Conservation (phyloP, 1,139 yeast genomes). For the Candida sp. region DNA sequence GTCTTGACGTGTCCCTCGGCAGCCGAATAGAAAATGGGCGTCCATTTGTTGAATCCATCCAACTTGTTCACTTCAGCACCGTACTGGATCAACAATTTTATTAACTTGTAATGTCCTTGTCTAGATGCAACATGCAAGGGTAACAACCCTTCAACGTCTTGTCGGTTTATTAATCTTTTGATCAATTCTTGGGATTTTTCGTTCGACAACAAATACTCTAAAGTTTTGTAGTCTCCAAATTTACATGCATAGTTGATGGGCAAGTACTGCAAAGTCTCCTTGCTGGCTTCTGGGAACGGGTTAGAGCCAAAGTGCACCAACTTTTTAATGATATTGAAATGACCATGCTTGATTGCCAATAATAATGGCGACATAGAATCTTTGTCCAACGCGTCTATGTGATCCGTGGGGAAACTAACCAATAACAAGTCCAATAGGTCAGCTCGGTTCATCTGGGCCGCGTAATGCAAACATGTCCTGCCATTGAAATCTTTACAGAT, state of each 20-base stretch:
- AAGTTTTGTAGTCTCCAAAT: slow-evolving; percentile 75
- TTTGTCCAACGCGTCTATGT: slow-evolving; percentile 62
- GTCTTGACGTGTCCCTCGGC: slow-evolving; percentile 81
- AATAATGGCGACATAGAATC: slow-evolving; percentile 83
- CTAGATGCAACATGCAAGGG: slow-evolving; percentile 92
- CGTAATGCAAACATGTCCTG: slow-evolving; percentile 86
- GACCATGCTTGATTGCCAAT: slow-evolving; percentile 74
- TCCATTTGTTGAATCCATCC: slow-evolving; percentile 92
- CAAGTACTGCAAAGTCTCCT: slow-evolving; percentile 61
- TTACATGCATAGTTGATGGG: slow-evolving; percentile 94
- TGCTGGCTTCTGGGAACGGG: slow-evolving; percentile 57
- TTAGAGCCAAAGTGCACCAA: slow-evolving; percentile 54
- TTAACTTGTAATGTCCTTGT: slow-evolving; percentile 74
- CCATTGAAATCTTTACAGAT: slow-evolving; percentile 68
- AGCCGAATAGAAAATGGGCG: slow-evolving; percentile 91
- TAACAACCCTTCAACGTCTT: slow-evolving; percentile 86
- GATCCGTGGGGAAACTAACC: slow-evolving; percentile 37
- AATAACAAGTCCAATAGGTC: slow-evolving; percentile 56
- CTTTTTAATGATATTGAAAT: slow-evolving; percentile 54
- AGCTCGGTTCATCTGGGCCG: slow-evolving; percentile 69
- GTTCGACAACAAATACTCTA: slow-evolving; percentile 56
- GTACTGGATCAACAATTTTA: slow-evolving; percentile 66
- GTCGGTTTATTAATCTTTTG: slow-evolving; percentile 42
- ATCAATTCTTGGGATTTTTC: slow-evolving; percentile 24
- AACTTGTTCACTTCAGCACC: slow-evolving; percentile 82